These are phyloP conservation scores for Flaveria sonorensis DNA, from an alignment of 129 eudicot species.

Conservation along the genomic window DNA sequence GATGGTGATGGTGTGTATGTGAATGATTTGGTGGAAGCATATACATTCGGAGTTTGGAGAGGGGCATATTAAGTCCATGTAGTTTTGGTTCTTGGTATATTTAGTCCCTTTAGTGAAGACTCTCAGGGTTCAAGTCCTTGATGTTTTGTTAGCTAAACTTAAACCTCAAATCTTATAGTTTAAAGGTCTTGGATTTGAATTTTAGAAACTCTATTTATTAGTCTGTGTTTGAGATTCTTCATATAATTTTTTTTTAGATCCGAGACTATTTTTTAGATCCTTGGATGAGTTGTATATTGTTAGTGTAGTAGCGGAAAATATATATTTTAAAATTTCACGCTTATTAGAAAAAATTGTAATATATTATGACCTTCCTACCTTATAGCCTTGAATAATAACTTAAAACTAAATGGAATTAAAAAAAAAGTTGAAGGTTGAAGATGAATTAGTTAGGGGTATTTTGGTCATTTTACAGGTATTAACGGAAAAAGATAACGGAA, in stretches of 20 bases:
- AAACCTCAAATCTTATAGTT: neutral
- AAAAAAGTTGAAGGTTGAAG: too few species aligned
- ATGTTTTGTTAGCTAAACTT: neutral
- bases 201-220: neutral
- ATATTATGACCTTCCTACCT: too few species aligned
- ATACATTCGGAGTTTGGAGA: neutral
- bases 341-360: too few species aligned
- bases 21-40: neutral
- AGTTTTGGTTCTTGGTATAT: neutral
- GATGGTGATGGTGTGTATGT: slow-evolving; percentile 5
- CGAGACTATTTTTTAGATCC: too few species aligned
- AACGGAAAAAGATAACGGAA: too few species aligned
- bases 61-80: neutral
- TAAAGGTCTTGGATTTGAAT: neutral
- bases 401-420: too few species aligned
- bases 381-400: too few species aligned
- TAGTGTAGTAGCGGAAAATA: too few species aligned
- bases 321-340: too few species aligned
- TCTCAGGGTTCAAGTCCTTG: neutral
- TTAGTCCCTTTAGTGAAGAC: neutral
- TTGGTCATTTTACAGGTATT: too few species aligned
- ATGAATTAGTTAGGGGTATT: too few species aligned
- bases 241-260: neutral
- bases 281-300: too few species aligned
- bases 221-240: neutral